Evolutionary conservation across 805 yeast genomes (phyloP).

Genomic region (Ogataea corticis): DNA sequence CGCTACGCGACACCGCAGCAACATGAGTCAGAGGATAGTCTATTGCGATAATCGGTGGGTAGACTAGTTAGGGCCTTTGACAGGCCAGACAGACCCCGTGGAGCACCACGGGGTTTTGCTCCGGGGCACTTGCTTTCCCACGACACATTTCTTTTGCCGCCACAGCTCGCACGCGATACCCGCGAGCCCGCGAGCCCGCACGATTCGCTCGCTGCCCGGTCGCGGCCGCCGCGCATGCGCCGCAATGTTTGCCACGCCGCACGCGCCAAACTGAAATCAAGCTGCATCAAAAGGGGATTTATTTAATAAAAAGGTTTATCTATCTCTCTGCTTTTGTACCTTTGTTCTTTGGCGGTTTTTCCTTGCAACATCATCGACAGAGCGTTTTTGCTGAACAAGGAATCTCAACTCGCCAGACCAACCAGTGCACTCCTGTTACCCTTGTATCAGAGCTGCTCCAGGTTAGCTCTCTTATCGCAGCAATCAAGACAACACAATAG

Average conservation of each 20-base stretch:
- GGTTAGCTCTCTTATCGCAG: neutral
- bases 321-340: neutral
- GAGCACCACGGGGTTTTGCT: too few relatives aligned
- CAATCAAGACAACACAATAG: neutral
- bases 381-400: neutral
- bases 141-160: too few relatives aligned
- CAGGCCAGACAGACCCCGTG: too few relatives aligned
- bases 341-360: constrained; percentile 1
- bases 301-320: constrained; percentile 3
- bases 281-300: constrained; percentile 5
- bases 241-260: neutral
- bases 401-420: too few relatives aligned
- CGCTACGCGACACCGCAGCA: too few relatives aligned
- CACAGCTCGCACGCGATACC: neutral
- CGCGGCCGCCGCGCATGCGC: neutral
- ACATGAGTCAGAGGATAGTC: too few relatives aligned
- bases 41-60: too few relatives aligned
- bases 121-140: too few relatives aligned
- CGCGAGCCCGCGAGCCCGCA: neutral
- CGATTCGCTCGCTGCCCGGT: neutral
- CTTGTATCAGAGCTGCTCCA: neutral
- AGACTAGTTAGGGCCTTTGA: too few relatives aligned
- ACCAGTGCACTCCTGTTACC: neutral
- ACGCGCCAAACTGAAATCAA: constrained; percentile 3
- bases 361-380: neutral